These are phyloP conservation scores for Patellifolia procumbens DNA, from an alignment of 179 eudicot genomes.

Conservation along the genomic window DNA sequence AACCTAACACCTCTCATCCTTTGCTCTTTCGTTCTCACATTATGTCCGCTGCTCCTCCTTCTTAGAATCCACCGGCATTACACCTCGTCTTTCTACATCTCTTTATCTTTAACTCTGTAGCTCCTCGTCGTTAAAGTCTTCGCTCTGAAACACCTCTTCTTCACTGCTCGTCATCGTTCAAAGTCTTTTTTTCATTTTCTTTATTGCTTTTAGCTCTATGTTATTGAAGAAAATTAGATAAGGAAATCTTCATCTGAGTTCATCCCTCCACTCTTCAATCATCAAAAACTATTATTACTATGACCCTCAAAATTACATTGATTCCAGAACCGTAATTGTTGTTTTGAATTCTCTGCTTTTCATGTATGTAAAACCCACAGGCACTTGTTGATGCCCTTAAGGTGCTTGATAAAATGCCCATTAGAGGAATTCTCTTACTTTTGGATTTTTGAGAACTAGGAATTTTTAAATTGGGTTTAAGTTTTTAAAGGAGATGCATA, in stretches of 20 bases:
- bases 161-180: no score
- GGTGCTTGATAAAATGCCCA: constrained; percentile 80
- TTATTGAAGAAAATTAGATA: no score
- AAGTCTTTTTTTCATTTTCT: no score
- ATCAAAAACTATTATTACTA: constrained; percentile 44
- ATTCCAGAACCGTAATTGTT: constrained; percentile 27
- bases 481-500: constrained; percentile 50
- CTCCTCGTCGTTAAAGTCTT: no score
- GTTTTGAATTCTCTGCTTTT: constrained; percentile 66
- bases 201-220: no score
- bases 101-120: no score
- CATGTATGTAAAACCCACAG: constrained; percentile 58
- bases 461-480: constrained; percentile 47
- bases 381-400: constrained; percentile 48
- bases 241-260: constrained; percentile 53
- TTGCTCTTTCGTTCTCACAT: no score
- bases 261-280: constrained; percentile 67
- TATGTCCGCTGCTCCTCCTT: no score
- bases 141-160: no score
- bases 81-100: no score
- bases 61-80: no score
- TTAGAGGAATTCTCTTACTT: constrained; percentile 70
- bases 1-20: no score
- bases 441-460: constrained; percentile 50
- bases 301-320: constrained; percentile 25